phyloP scores from a whole-genome alignment of 768 basidiomycete genomes.

The Mycena leptocephala region DNA sequence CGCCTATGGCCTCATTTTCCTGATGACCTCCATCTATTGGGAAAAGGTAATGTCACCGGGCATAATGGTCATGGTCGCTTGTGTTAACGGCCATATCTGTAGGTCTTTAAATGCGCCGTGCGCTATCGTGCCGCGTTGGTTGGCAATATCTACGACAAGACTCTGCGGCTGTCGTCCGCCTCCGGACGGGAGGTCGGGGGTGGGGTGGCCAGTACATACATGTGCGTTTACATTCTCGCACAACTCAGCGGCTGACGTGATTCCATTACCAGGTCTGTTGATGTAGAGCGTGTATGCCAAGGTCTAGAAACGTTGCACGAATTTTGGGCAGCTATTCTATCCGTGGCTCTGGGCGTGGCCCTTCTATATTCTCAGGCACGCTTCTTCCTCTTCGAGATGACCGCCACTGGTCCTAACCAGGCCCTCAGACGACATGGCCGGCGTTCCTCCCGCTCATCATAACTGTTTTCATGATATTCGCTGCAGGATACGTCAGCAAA shows the following conservation, averaged over 20 bases:
- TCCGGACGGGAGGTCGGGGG: constrained; percentile 10
- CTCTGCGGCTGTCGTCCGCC: constrained; percentile 8
- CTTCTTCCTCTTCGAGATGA: no score
- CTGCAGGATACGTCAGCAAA: not conserved
- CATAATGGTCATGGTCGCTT: no score
- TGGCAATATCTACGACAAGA: constrained; percentile 25
- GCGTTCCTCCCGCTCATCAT: constrained; percentile 15
- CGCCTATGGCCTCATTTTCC: constrained; percentile 18
- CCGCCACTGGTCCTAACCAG: no score
- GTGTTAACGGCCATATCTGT: no score
- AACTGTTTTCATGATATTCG: not conserved
- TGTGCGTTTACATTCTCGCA: not conserved
- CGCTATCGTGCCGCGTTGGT: constrained; percentile 21
- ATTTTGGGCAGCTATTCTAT: constrained; percentile 10
- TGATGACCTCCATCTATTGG: no score
- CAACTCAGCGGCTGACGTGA: no score
- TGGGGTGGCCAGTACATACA: constrained; percentile 27
- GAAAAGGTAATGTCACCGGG: no score
- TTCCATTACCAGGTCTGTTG: no score
- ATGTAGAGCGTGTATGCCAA: constrained; percentile 21
- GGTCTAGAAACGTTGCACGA: constrained; percentile 17
- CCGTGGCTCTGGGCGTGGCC: not conserved
- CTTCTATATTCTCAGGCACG: constrained; percentile 12
- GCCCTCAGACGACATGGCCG: constrained; percentile 7
- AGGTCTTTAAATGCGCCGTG: constrained; percentile 25